Conservation (phyloP, 495 filamentous ascomycete genomes). For the Aspergillus incahuasiensis region DNA sequence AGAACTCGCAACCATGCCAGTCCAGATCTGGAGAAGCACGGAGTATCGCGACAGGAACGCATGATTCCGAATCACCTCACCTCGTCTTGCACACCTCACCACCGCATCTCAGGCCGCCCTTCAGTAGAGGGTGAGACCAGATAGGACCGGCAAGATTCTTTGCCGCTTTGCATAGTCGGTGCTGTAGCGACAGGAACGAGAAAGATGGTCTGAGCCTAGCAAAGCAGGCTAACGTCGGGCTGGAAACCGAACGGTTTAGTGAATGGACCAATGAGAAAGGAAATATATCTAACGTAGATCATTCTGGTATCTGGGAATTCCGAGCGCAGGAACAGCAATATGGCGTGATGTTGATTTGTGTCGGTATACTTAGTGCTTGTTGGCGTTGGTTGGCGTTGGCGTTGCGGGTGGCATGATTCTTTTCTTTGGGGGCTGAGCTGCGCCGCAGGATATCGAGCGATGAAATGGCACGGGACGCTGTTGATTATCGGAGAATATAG, state of each 20-base stretch:
- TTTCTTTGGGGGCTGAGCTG: not conserved
- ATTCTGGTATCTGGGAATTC: not conserved
- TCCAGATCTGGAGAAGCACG: not conserved
- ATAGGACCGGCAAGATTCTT: not conserved
- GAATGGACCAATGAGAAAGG: not conserved
- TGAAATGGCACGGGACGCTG: not conserved
- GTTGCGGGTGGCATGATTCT: not conserved
- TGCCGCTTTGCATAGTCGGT: not conserved
- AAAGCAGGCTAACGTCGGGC: not conserved
- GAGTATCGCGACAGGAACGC: not conserved
- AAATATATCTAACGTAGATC: not conserved
- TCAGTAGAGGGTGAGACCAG: not conserved
- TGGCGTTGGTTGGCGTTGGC: not conserved
- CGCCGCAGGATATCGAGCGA: not conserved
- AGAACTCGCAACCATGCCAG: not conserved
- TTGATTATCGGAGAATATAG: not conserved
- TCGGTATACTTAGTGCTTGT: not conserved
- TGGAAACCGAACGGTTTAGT: not conserved
- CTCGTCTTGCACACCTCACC: not conserved
- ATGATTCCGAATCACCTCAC: slow-evolving; percentile 8
- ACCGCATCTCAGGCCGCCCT: not conserved
- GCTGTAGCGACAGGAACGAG: not conserved
- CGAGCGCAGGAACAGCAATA: not conserved
- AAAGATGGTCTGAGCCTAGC: not conserved
- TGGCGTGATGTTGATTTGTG: not conserved